These are phyloP conservation scores for Solanum chiquidenum DNA, from an alignment of 257 asterid species.

Conservation along the genomic window DNA sequence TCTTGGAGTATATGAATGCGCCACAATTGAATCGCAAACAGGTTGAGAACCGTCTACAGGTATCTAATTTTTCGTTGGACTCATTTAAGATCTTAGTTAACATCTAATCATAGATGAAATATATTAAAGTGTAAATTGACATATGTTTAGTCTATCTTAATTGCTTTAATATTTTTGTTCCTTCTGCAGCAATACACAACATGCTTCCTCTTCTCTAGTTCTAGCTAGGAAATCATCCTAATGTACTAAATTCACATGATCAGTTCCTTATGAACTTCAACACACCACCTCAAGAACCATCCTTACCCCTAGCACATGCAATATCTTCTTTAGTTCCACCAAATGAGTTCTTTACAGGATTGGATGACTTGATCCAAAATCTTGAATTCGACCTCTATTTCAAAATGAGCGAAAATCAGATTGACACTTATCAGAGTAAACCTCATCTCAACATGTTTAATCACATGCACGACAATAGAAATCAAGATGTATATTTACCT, in stretches of 20 bases:
- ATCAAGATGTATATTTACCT: neutral
- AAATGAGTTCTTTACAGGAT: neutral
- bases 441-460: no score
- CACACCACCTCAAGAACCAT: neutral
- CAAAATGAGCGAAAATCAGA: neutral
- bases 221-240: neutral
- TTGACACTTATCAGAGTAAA: no score
- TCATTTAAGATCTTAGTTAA: neutral
- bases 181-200: neutral
- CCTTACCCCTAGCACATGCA: neutral
- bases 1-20: neutral
- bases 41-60: neutral
- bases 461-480: no score
- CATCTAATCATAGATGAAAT: neutral
- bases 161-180: neutral
- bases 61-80: neutral
- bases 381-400: neutral
- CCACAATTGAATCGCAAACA: neutral
- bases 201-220: neutral
- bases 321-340: neutral
- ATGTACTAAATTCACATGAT: neutral
- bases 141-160: no score
- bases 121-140: no score
- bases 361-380: neutral
- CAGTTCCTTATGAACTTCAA: neutral